Base-by-base conservation (phyloP, 345 rosid genomes). In the Eucalyptus cloeziana region DNA sequence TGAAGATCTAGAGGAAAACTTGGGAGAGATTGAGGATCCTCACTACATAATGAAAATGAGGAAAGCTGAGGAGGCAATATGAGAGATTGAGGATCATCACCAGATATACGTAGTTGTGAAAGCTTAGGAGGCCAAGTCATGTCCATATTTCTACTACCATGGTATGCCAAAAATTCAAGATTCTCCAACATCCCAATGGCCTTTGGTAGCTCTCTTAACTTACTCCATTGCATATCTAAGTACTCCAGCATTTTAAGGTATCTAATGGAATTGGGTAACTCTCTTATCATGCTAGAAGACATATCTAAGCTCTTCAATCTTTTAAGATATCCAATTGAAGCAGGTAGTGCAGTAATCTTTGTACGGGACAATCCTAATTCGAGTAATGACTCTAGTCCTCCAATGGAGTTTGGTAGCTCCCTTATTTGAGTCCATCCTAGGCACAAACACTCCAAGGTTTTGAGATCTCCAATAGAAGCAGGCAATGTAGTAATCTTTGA, bases 281-380 rank as follows among this genome's bases (percentile, higher is more conserved):
- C 71, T 37, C 25, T 71, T 71, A 71, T 9, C 45, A 2, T 71
- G 3, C 45, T 33, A 12, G 1, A 6, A 0, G 2, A 3, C 44
- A 5, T 19, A 17, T 0, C 2, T 19, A 71, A 71, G 4, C 0
- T 0, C 45, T 71, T 19, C 81, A 71, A 12, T 21, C 81, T 71
- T 71, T 6, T 71, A 40, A 71, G 81, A 71, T 37, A 19, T 33
- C 81, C 81, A 71, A 33, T 33, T 33, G 81, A 71, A 71, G 81
- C 13, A 10, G 27, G 81, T 22, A 71, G 25, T 9, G 0, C 27
- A 9, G 4, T 37, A 71, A 71, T 33, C 44, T 71, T 33, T 33
- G 81, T 33, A 4, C 0, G 0, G 0, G 0, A 0, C 27, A 71
- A 37, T 0, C 2, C 24, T 71, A 71, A 71, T 6, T 2, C 0